These are phyloP conservation scores for Wickerhamiella galacta DNA, from an alignment of 805 yeast species.

Conservation along the genomic window DNA sequence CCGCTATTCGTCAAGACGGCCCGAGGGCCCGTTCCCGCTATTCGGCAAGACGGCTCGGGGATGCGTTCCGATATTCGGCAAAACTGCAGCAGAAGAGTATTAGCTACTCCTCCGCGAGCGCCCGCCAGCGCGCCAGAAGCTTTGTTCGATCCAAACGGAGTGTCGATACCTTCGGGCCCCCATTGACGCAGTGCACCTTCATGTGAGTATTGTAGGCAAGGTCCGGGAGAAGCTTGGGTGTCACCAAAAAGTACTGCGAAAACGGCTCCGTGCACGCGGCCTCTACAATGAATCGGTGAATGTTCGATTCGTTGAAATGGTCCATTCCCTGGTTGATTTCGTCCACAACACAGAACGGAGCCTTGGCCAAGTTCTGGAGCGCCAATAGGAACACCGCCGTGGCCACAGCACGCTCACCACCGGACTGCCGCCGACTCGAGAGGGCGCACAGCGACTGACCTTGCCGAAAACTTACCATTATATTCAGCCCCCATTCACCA, in stretches of 20 bases:
- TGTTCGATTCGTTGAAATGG: constrained; percentile 71
- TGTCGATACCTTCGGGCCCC: constrained; percentile 21
- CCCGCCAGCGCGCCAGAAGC: too few species aligned
- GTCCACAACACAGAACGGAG: constrained; percentile 91
- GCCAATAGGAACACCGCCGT: constrained; percentile 84
- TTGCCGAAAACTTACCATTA: constrained; percentile 73
- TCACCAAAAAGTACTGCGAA: constrained; percentile 79
- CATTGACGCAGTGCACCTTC: constrained; percentile 74
- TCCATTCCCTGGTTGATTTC: constrained; percentile 99
- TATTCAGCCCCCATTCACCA: constrained; percentile 68
- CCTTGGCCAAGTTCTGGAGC: constrained; percentile 68
- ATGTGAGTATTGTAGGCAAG: constrained; percentile 61
- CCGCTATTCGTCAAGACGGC: too few species aligned
- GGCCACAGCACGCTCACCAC: constrained; percentile 94
- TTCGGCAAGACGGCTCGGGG: too few species aligned
- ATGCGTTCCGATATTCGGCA: too few species aligned
- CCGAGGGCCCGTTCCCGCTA: too few species aligned
- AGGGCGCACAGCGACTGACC: constrained; percentile 50
- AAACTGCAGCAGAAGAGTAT: too few species aligned
- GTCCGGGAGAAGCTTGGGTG: constrained; percentile 76
- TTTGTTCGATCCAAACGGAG: too few species aligned
- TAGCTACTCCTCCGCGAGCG: too few species aligned
- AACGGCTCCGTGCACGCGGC: constrained; percentile 50
- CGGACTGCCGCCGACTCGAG: constrained; percentile 84
- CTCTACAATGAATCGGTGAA: constrained; percentile 71